Evolutionary conservation across 2,329 filamentous ascomycete genomes (phyloP), one percentile per base, ranked within the genome.

Genomic region (Coniochaeta sp.): DNA sequence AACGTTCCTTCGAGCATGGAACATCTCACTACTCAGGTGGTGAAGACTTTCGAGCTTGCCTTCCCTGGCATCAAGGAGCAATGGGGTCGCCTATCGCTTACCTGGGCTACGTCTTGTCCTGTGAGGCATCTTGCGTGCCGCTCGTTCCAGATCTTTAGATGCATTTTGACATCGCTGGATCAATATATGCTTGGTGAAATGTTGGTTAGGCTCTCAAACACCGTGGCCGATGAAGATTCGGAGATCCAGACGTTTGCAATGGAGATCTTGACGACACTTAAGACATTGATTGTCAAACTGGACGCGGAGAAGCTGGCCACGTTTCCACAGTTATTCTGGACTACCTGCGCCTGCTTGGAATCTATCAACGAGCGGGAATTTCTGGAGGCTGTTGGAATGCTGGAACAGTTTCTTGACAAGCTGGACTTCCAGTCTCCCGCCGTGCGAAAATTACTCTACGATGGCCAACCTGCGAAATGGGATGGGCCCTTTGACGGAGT

Each of bases 251-350:
- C 92, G 0, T 99, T 99, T 69, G 96, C 95, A 0, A 93, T 98
- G 88, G 96, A 99, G 71, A 98, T 99, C 61, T 75, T 99, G 59
- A 97, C 93, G 0, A 99, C 96, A 0, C 74, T 99, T 58, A 93
- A 96, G 70, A 92, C 92, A 0, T 89, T 99, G 52, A 96, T 99
- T 61, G 84, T 87, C 65, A 95, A 93, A 60, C 78, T 98, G 31
- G 88, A 93, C 22, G 81, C 89, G 0, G 84, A 89, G 40, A 89
- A 93, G 70, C 80, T 99, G 1, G 75, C 96, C 56, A 86, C 87
- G n/a, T 97, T 96, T 65, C 95, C 95, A 1, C 93, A 98, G 69
- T 79, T 99, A 1, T 98, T 99, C 74, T 99, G 96, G 96, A 96
- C 93, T 0, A 96, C 91, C 0, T 97, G 93, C 68, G 95, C 95